phyloP scores from a whole-genome alignment of 2,329 filamentous ascomycete species.

The Colletotrichum sp. region DNA sequence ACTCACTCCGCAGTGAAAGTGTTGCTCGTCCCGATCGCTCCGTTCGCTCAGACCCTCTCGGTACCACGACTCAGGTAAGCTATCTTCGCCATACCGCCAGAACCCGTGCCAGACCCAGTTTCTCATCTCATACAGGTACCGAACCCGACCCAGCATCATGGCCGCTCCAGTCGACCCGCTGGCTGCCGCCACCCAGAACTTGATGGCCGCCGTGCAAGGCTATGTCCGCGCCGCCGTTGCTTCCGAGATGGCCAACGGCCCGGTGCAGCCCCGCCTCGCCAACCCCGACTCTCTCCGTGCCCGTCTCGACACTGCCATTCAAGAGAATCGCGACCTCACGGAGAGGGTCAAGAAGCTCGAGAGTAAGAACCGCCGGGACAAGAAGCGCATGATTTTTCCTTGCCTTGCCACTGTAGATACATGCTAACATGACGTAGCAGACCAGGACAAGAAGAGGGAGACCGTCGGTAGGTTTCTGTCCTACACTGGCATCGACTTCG shows the following conservation, averaged over 20 bases:
- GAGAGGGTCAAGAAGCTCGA: constrained; percentile 8
- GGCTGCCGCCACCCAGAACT: not conserved
- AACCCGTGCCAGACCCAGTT: not conserved
- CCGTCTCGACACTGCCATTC: not conserved
- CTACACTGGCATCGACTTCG: not conserved
- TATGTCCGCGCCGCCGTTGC: constrained; percentile 11
- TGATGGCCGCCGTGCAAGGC: constrained; percentile 4
- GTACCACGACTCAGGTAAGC: not conserved
- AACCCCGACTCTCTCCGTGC: not conserved
- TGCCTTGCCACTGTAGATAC: not conserved
- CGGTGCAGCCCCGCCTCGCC: not conserved
- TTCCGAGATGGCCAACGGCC: not conserved
- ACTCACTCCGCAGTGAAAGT: not conserved
- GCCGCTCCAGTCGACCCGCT: constrained; percentile 4
- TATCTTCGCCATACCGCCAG: not conserved
- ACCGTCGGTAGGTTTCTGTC: not conserved
- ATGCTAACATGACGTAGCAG: not conserved
- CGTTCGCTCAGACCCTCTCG: not conserved
- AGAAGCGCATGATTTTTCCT: not conserved
- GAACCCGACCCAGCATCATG: not conserved
- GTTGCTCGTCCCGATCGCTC: not conserved
- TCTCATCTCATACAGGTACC: not conserved
- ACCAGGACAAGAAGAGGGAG: not conserved
- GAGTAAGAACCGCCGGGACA: constrained; percentile 4
- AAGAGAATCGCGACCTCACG: constrained; percentile 5